phyloP scores from a whole-genome alignment of 169 alveolate genomes.

The Perkinsus chesapeaki region DNA sequence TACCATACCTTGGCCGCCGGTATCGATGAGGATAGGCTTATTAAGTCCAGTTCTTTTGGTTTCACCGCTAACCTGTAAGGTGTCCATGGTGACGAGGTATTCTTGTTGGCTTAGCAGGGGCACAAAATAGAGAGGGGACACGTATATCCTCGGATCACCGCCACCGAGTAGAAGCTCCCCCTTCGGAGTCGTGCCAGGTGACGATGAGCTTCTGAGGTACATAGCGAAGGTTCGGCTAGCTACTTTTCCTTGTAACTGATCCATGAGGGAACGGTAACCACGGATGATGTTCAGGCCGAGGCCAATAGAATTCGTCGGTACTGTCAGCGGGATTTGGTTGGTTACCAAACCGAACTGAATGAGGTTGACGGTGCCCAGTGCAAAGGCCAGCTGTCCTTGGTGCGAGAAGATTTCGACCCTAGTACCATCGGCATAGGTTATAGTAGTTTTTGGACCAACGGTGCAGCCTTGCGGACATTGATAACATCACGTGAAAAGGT shows the following conservation, averaged over 20 bases:
- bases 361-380: not conserved
- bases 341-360: not conserved
- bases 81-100: not conserved
- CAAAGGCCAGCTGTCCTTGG: not conserved
- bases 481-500: not conserved
- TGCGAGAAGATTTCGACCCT: not conserved
- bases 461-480: not conserved
- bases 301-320: not conserved
- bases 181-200: not conserved
- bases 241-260: not conserved
- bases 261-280: not conserved
- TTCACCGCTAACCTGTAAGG: not conserved
- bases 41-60: not conserved
- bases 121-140: not conserved
- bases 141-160: not conserved
- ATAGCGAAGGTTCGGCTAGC: not conserved
- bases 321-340: not conserved
- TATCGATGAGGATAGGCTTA: not conserved
- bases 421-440: not conserved
- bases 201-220: not conserved
- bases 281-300: not conserved
- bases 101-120: not conserved
- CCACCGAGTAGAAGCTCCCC: not conserved
- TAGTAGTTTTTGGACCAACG: not conserved
- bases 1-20: not conserved